A percentile compares a stretch with the other conserved stretches of the same genome.
Evolutionary conservation across 768 basidiomycete species (phyloP).

Genomic region (Tulasnella calospora): DNA sequence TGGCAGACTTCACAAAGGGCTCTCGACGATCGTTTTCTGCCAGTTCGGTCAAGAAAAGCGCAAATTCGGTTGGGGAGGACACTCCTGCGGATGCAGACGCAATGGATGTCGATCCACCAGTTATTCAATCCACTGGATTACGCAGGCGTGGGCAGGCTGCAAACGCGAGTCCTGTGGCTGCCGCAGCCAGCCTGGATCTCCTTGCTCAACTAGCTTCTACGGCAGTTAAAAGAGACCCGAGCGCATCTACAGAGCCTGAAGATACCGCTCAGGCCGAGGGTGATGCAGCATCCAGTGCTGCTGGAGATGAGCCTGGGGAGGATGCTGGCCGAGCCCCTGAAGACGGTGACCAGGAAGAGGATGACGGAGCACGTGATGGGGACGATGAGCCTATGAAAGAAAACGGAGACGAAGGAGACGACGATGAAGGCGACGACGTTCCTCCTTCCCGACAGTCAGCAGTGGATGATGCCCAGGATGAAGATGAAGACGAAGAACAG

Average conservation of each 20-base stretch:
- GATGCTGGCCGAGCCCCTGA: not conserved
- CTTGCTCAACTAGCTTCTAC: constrained; percentile 11
- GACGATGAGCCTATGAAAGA: constrained; percentile 11
- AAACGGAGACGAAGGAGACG: constrained; percentile 20
- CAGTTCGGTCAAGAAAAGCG: not conserved
- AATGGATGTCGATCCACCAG: constrained; percentile 4
- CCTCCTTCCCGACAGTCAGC: not conserved
- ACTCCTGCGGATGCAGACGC: not conserved
- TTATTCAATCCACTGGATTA: not conserved
- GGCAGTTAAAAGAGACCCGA: not conserved
- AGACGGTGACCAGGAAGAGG: constrained; percentile 18
- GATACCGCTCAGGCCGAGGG: not conserved
- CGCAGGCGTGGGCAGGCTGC: not conserved
- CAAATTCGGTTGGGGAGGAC: not conserved
- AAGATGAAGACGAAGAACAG: constrained; percentile 31
- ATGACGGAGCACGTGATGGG: constrained; percentile 35
- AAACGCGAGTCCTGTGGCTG: not conserved
- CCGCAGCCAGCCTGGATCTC: constrained; percentile 7
- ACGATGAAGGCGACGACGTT: constrained; percentile 5
- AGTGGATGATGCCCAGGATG: constrained; percentile 33
- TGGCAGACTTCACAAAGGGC: not conserved
- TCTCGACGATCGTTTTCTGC: not conserved
- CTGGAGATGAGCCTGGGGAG: not conserved
- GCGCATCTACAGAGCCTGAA: not conserved
- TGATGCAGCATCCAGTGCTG: constrained; percentile 11